Percentiles rank a stretch among this genome's conserved stretches.
Evolutionary conservation across 2,329 filamentous ascomycete genomes (phyloP).

Genomic region (Hypoxylon sp.): DNA sequence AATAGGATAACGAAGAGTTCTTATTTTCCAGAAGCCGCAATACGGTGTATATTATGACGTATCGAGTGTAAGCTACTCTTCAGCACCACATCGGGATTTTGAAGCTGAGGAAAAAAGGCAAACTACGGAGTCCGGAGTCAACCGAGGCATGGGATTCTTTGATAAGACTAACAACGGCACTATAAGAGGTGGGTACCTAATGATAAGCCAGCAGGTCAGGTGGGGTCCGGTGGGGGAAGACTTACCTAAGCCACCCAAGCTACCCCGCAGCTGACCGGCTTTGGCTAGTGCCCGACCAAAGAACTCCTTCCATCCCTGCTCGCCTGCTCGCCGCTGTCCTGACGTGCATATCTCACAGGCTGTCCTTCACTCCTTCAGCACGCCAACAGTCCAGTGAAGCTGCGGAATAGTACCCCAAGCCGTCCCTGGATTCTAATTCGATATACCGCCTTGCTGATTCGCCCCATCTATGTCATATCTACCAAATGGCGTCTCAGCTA

Average conservation of each 20-base stretch:
- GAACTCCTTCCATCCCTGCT: not conserved
- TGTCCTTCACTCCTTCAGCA: conserved; percentile 2
- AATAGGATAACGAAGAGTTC: not conserved
- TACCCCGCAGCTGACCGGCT: conserved; percentile 39
- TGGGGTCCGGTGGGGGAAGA: not conserved
- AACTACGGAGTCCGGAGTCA: conserved; percentile 31
- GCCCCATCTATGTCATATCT: conserved; percentile 35
- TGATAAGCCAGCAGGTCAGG: not conserved
- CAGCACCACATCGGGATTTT: conserved; percentile 5
- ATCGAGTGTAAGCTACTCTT: not conserved
- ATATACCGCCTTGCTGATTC: conserved; percentile 46
- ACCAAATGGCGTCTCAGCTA: conserved; percentile 37
- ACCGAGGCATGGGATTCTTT: conserved; percentile 25
- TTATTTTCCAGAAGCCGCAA: not conserved
- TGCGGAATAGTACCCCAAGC: conserved; percentile 12
- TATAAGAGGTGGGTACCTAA: not conserved
- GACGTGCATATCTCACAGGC: conserved; percentile 6
- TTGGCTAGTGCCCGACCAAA: conserved; percentile 29
- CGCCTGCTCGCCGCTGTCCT: not conserved
- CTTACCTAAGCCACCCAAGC: conserved; percentile 25
- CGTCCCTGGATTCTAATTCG: conserved; percentile 38
- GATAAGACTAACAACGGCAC: conserved; percentile 31
- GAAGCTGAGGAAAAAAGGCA: conserved; percentile 10
- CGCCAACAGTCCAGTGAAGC: conserved; percentile 8
- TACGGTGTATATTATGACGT: conserved; percentile 1